Base-by-base conservation (phyloP, 2,329 filamentous ascomycete genomes). In the Ustulina deusta region DNA sequence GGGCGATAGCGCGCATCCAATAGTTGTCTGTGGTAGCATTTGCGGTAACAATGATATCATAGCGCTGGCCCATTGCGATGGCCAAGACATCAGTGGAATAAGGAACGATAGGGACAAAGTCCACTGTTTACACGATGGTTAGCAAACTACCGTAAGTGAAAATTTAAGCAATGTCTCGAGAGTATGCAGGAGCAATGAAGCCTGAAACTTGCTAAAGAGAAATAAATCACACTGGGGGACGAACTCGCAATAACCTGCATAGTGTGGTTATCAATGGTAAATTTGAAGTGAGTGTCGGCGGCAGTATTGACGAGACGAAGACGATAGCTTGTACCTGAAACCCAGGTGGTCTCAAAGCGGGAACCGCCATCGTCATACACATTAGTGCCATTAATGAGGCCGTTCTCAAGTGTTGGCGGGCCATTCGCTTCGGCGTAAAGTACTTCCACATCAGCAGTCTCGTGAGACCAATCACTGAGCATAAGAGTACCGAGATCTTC, bases 401-500 rank as follows among this genome's bases (percentile, higher is more conserved):
- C 81, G 78, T 81, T 88, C 22, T 84, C 79, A 0, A 85, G 71
- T 0, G 69, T 70, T 0, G 81, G 81, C 1, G 82, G 80, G 3
- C 77, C 79, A 36, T 15, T 58, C 11, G 66, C 70, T 66, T 77
- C 69, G 32, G 76, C 77, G 10, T 55, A 2, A 3, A 62, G 46
- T 46, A 78, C 80, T 1, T 84, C 73, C 58, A 80, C 70, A 59
- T 83, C 82, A 2, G 80, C 79, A 0, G 81, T 83, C 6, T 69
- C 66, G 67, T 87, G 85, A 70, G 83, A 83, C 86, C 87, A 90
- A 72, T 91, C 89, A 17, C 83, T 85, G 6, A 91, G 74, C 29
- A 89, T 81, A 1, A 91, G 72, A 11, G 83, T 78, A 2, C 90
- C 90, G 0, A 91, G 80, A 72, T 92, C 90, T 56, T 85, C 82